A percentile compares a stretch with the other conserved stretches of the same genome.
phyloP scores from a whole-genome alignment of 805 yeast genomes.

The Yarrowia osloensis region DNA sequence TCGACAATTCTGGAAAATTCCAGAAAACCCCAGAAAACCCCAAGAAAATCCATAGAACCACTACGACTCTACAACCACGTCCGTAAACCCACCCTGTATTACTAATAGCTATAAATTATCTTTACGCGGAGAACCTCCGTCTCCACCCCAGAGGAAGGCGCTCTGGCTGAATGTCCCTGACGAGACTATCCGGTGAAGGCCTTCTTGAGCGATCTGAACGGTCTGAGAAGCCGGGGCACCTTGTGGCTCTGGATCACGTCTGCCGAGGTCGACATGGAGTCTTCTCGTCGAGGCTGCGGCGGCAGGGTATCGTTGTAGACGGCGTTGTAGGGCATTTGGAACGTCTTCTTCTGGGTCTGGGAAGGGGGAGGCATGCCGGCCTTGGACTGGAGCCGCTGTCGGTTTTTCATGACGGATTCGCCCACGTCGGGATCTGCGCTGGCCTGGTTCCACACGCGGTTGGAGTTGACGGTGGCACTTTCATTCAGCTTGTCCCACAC shows the following conservation, averaged over 20 bases:
- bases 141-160: background rate
- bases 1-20: no score
- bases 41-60: no score
- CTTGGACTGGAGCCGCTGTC: constrained; percentile 2
- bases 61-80: no score
- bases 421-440: constrained; percentile 10
- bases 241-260: constrained; percentile 24
- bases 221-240: constrained; percentile 14
- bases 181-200: background rate
- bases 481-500: constrained; percentile 28
- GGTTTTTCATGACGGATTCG: constrained; percentile 1
- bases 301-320: constrained; percentile 3
- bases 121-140: background rate
- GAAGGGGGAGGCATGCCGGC: background rate
- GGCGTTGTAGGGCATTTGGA: constrained; percentile 24
- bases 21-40: no score
- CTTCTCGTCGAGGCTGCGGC: background rate
- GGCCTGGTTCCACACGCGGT: constrained; percentile 27
- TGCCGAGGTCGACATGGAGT: background rate
- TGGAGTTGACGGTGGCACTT: constrained; percentile 18
- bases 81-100: no score
- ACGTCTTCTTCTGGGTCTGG: background rate
- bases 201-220: constrained; percentile 12
- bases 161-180: background rate
- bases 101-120: constrained; percentile 2